Conservation (phyloP, 2,329 filamentous ascomycete species). For the Penicillium sp. region DNA sequence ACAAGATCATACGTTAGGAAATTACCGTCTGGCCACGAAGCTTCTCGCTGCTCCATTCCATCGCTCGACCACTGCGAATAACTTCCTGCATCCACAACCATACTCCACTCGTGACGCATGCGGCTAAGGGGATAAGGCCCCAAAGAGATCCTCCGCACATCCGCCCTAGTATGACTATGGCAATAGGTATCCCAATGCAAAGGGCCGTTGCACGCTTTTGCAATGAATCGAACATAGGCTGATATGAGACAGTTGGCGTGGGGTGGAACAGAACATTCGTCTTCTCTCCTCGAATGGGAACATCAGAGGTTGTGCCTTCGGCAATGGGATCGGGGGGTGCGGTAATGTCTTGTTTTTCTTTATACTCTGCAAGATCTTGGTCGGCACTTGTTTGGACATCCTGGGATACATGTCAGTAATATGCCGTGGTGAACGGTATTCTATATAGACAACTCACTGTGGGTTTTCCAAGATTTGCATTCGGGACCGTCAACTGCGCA, state of each 20-base stretch:
- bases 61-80: constrained; percentile 74
- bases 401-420: constrained; percentile 27
- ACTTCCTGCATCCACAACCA: constrained; percentile 90
- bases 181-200: constrained; percentile 67
- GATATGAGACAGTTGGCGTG: constrained; percentile 83
- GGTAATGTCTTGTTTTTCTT: constrained; percentile 80
- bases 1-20: background rate
- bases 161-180: constrained; percentile 74
- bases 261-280: constrained; percentile 96
- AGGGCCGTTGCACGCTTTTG: constrained; percentile 70
- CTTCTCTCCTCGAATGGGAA: constrained; percentile 94
- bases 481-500: constrained; percentile 73
- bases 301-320: constrained; percentile 81
- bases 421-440: background rate
- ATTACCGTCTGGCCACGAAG: constrained; percentile 73
- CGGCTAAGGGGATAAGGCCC: constrained; percentile 71
- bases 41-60: constrained; percentile 87
- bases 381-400: constrained; percentile 68
- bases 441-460: constrained; percentile 49
- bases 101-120: constrained; percentile 72
- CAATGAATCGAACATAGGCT: constrained; percentile 80
- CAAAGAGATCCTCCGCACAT: constrained; percentile 75
- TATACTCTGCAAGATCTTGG: constrained; percentile 78
- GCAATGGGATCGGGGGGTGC: constrained; percentile 85
- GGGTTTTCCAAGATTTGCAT: constrained; percentile 77